These are phyloP conservation scores for Cryptococcus deneoformans DNA, from an alignment of 1,284 basidiomycete genomes.

Conservation along the genomic window DNA sequence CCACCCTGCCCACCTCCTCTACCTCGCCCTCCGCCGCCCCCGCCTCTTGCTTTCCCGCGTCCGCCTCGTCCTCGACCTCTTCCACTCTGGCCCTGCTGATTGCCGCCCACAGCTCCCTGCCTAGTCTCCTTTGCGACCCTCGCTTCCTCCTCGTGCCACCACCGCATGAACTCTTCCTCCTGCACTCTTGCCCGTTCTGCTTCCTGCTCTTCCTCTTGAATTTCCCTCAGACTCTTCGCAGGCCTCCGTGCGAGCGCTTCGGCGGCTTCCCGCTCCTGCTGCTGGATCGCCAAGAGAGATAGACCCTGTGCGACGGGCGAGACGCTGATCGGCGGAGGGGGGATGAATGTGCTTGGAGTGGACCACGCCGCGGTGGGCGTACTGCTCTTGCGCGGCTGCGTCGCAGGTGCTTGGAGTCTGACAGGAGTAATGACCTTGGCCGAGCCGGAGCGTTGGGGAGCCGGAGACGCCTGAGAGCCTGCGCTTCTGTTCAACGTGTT, in stretches of 20 bases:
- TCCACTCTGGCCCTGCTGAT: constrained; percentile 8
- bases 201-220: constrained; percentile 71
- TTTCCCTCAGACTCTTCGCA: constrained; percentile 61
- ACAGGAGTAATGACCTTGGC: constrained; percentile 37
- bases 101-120: background rate
- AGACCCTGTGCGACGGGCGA: constrained; percentile 45
- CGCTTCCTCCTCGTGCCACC: constrained; percentile 82
- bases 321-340: constrained; percentile 52
- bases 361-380: constrained; percentile 25
- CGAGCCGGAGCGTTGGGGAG: constrained; percentile 13
- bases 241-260: constrained; percentile 50
- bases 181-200: constrained; percentile 52
- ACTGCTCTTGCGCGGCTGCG: constrained; percentile 9
- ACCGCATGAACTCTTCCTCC: constrained; percentile 74
- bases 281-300: constrained; percentile 80
- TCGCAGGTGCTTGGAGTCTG: constrained; percentile 17
- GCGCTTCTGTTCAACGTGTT: constrained; percentile 11
- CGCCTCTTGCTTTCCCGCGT: constrained; percentile 1
- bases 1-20: background rate
- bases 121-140: constrained; percentile 55
- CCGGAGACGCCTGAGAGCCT: constrained; percentile 11
- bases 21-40: background rate
- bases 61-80: constrained; percentile 10
- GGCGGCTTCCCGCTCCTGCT: constrained; percentile 63
- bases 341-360: constrained; percentile 35